phyloP scores from a whole-genome alignment of 2,329 filamentous ascomycete genomes.

The Huntiella savannae region DNA sequence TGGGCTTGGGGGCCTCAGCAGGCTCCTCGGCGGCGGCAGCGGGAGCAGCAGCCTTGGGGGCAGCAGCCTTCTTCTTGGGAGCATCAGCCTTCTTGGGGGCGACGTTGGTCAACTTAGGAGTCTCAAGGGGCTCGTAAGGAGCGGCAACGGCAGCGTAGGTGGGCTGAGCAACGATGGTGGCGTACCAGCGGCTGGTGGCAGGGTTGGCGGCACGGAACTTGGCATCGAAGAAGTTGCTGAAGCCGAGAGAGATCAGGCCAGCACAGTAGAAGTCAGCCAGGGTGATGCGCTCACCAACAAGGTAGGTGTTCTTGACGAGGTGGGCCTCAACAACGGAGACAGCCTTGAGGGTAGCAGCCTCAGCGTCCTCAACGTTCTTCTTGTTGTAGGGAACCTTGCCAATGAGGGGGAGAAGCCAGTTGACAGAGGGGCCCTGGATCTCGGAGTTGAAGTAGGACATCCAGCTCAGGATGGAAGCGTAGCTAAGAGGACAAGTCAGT shows the following conservation, averaged over 20 bases:
- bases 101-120: conserved; percentile 51
- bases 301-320: conserved; percentile 83
- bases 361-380: conserved; percentile 73
- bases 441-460: conserved; percentile 92
- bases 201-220: conserved; percentile 67
- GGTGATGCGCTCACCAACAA: conserved; percentile 92
- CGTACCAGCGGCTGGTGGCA: conserved; percentile 81
- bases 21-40: conserved; percentile 24
- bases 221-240: conserved; percentile 90
- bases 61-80: conserved; percentile 31
- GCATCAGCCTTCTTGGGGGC: conserved; percentile 63
- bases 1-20: conserved; percentile 60
- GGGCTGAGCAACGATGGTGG: conserved; percentile 81
- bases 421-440: conserved; percentile 51
- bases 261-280: conserved; percentile 82
- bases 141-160: conserved; percentile 68
- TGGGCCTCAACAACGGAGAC: conserved; percentile 65
- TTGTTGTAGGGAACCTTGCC: conserved; percentile 87
- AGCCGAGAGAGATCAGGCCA: conserved; percentile 65
- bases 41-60: conserved; percentile 19
- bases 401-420: conserved; percentile 73
- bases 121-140: conserved; percentile 62
- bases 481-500: conserved; percentile 25
- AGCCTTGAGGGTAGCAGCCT: conserved; percentile 49
- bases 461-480: conserved; percentile 95